phyloP scores from a whole-genome alignment of 805 yeast genomes.

The Teunomyces pallodes region DNA sequence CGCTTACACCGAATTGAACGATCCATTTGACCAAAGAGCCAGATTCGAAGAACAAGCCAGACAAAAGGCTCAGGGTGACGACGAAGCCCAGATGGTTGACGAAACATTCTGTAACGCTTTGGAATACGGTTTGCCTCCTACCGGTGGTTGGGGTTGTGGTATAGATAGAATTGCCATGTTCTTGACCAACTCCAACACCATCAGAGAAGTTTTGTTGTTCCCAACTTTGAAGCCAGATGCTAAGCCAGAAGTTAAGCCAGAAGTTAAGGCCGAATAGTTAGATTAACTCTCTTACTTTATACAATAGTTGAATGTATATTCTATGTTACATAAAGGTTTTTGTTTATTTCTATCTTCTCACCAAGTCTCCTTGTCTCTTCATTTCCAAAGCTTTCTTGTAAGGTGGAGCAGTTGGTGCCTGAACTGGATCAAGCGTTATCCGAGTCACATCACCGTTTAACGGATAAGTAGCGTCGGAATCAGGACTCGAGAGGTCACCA shows the following conservation, averaged over 20 bases:
- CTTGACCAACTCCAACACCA: slow-evolving; percentile 92
- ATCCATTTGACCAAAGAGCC: slow-evolving; percentile 96
- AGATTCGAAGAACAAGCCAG: slow-evolving; percentile 98
- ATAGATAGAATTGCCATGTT: slow-evolving; percentile 98
- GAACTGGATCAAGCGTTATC: slow-evolving; percentile 77
- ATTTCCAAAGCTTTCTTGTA: slow-evolving; percentile 87
- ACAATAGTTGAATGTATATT: background rate
- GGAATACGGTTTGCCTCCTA: slow-evolving; percentile 98
- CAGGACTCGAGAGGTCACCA: slow-evolving; percentile 85
- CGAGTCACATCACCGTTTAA: slow-evolving; percentile 37
- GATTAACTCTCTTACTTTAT: background rate
- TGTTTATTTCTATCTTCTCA: slow-evolving; percentile 7
- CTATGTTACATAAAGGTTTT: background rate
- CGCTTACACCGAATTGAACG: slow-evolving; percentile 98
- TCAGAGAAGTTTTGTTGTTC: slow-evolving; percentile 96
- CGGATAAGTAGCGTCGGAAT: slow-evolving; percentile 92
- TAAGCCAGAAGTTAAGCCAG: slow-evolving; percentile 36
- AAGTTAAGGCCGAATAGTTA: background rate
- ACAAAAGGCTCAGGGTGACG: slow-evolving; percentile 98
- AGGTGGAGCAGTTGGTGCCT: slow-evolving; percentile 95
- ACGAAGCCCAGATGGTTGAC: slow-evolving; percentile 95
- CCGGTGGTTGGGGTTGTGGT: slow-evolving; percentile 99
- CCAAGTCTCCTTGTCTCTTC: slow-evolving; percentile 64
- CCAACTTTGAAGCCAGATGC: slow-evolving; percentile 97
- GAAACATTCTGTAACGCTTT: slow-evolving; percentile 97